These are phyloP conservation scores for Gracilariopsis chorda DNA, from an alignment of 23 red algal species.

Conservation along the genomic window DNA sequence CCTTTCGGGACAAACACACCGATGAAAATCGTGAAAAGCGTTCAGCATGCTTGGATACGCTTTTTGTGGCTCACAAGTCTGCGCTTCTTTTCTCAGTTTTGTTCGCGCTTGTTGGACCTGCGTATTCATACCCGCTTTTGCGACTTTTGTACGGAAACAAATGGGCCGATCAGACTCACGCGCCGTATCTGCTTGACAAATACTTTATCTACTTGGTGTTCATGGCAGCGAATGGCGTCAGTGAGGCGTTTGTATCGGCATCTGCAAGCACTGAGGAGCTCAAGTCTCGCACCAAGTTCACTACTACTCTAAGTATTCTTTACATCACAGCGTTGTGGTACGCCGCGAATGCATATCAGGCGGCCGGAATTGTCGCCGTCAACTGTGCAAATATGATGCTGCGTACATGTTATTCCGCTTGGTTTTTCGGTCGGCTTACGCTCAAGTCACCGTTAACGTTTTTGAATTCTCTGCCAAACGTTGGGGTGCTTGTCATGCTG, in stretches of 20 bases:
- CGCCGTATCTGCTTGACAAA: conserved; percentile 34
- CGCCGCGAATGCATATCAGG: conserved; percentile 21
- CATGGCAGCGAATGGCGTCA: conserved; percentile 77
- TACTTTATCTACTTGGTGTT: conserved; percentile 77
- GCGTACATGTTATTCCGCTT: conserved; percentile 57
- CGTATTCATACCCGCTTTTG: conserved; percentile 56
- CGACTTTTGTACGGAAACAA: conserved; percentile 67
- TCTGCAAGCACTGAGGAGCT: conserved; percentile 43
- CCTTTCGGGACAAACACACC: conserved; percentile 24
- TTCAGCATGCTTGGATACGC: conserved; percentile 12
- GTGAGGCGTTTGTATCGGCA: conserved; percentile 77
- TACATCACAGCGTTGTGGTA: conserved; percentile 38
- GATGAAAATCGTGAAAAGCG: background rate
- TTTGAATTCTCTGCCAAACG: background rate
- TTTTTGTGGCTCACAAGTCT: conserved; percentile 50
- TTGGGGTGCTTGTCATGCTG: conserved; percentile 20
- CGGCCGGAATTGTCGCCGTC: conserved; percentile 49
- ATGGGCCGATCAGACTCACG: conserved; percentile 63
- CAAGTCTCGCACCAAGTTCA: conserved; percentile 60
- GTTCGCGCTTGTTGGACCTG: conserved; percentile 66
- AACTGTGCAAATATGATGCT: conserved; percentile 74
- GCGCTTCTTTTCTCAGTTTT: conserved; percentile 44
- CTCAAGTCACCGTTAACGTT: background rate
- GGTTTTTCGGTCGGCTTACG: conserved; percentile 34
- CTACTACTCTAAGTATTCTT: conserved; percentile 15